These are phyloP conservation scores for Carpinus viminea DNA, from an alignment of 306 rosid genomes.

Conservation along the genomic window DNA sequence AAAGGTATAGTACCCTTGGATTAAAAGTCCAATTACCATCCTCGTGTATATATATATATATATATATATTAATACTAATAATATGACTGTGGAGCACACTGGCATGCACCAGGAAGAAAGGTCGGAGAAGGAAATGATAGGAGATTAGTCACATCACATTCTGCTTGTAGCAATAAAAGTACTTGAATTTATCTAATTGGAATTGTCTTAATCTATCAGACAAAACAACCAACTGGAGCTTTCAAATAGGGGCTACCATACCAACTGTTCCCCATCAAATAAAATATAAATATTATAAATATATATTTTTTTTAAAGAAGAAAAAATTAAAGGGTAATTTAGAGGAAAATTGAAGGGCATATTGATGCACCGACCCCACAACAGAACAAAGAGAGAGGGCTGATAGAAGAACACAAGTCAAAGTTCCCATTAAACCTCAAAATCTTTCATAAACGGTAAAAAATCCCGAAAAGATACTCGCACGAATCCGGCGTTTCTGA, in stretches of 20 bases:
- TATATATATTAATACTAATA: too few species aligned
- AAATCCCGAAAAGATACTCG: constrained; percentile 5
- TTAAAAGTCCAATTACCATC: too few species aligned
- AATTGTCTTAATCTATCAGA: constrained; percentile 1
- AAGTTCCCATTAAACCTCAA: constrained; percentile 5
- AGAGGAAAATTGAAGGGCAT: not conserved
- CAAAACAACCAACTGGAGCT: not conserved
- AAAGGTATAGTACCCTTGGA: too few species aligned
- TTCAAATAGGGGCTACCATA: not conserved
- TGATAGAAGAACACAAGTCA: not conserved
- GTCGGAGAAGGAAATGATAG: not conserved
- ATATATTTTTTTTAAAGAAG: not conserved
- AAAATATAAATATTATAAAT: not conserved
- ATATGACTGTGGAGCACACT: too few species aligned
- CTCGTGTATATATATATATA: too few species aligned
- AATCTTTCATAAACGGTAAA: constrained; percentile 11
- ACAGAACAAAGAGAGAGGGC: not conserved
- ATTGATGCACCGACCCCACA: not conserved
- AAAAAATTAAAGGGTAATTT: not conserved
- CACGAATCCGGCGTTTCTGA: constrained; percentile 1
- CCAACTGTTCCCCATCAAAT: not conserved
- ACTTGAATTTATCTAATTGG: not conserved
- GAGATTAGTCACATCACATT: not conserved
- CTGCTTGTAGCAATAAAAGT: not conserved
- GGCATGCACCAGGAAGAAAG: too few species aligned